These are phyloP conservation scores for Tylopilus subfusipes DNA, from an alignment of 768 basidiomycete species.

Conservation along the genomic window DNA sequence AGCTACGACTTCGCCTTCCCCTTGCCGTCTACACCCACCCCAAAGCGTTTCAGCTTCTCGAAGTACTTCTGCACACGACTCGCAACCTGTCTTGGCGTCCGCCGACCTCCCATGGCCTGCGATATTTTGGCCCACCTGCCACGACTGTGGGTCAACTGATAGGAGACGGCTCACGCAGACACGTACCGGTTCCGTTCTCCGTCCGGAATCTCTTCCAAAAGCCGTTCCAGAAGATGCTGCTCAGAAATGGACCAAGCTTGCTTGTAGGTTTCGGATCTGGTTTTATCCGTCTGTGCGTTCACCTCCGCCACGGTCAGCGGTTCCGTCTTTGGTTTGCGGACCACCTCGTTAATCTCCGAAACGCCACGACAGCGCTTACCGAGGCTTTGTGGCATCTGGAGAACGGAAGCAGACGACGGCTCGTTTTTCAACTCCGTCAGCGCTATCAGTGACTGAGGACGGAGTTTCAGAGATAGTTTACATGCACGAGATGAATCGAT, in stretches of 20 bases:
- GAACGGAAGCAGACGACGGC: conserved; percentile 2
- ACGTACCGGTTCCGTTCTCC: conserved; percentile 71
- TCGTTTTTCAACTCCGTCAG: conserved; percentile 10
- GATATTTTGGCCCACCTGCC: conserved; percentile 79
- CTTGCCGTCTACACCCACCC: conserved; percentile 42
- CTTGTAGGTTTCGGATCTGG: conserved; percentile 66
- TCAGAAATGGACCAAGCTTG: conserved; percentile 74
- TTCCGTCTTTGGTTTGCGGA: conserved; percentile 16
- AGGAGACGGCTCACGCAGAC: background rate
- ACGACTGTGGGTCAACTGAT: conserved; percentile 7
- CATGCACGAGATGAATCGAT: conserved; percentile 22
- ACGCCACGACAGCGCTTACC: conserved; percentile 29
- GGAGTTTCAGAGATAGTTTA: conserved; percentile 33
- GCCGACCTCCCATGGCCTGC: conserved; percentile 68
- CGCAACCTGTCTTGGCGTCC: conserved; percentile 83
- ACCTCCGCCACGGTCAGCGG: conserved; percentile 12
- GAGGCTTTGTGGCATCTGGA: conserved; percentile 18
- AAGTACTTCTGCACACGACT: conserved; percentile 88
- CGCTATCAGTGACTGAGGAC: conserved; percentile 15
- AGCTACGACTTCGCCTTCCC: conserved; percentile 21
- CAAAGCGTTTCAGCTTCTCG: conserved; percentile 77
- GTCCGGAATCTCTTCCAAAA: conserved; percentile 73
- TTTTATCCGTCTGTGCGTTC: conserved; percentile 24
- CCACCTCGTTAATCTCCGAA: conserved; percentile 14
- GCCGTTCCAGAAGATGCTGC: conserved; percentile 70